Base-by-base conservation (phyloP, 805 yeast species). In the Barnettozyma salicaria region DNA sequence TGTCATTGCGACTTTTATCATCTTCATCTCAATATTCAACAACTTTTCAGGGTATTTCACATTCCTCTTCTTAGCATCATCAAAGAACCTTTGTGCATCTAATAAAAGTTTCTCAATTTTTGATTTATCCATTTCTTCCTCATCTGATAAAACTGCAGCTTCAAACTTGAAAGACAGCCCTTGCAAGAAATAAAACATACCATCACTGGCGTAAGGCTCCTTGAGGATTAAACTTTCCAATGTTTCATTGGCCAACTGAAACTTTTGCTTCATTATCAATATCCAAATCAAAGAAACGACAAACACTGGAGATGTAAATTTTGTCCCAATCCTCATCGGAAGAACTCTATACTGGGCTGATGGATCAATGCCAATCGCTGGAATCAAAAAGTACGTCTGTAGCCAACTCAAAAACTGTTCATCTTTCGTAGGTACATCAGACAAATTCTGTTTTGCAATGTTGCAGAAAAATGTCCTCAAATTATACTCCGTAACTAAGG, bases 361-460 rank as follows among this genome's bases (percentile, higher is more conserved):
- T 18, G 39, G 32, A 13, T 26, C 23, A 11, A 32, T 9, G 9
- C 34, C 34, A 11, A 10, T 16, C 7, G 6, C 7, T 2, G 31
- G 34, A 13, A 22, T 11, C 1, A 39, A 38, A 28, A 41, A 47
- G 23, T 45, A 45, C 1, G 34, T 40, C 13, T 33, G 30, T 10
- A 52, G 22, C 55, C 56, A 54, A 9, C 35, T 38, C 6, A 51
- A 34, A 19, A 54, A 53, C 30, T 45, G 50, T 32, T 52, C 55
- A 36, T 53, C 56, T 27, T 41, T 48, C 19, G 35, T 39, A 45
- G 30, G 41, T 14, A 37, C 6, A 10, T 22, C 19, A 17, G 29
- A 5, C 7, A 33, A 5, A 12, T 32, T 13, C 3, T 19, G 32
- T 6, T 37, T 17, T n/a, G 21, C 28, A 8, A 22, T 16, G 4